Percentiles rank a stretch among this genome's conserved stretches.
Conservation (phyloP, 192 early-diverging fungal species). For the Backusella tarrabulga region DNA sequence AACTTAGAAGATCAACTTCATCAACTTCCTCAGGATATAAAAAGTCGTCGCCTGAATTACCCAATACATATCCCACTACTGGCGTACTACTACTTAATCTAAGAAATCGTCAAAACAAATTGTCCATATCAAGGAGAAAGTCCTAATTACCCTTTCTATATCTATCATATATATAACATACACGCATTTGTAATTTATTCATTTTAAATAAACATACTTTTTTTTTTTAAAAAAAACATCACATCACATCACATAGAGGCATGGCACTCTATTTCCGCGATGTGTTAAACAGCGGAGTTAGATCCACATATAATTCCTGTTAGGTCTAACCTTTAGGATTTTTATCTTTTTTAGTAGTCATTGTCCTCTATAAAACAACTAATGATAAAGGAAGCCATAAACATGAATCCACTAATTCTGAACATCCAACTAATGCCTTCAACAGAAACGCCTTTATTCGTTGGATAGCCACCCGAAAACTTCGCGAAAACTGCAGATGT, state of each 20-base stretch:
- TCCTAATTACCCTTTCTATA: background rate
- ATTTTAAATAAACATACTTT: background rate
- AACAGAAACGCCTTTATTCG: background rate
- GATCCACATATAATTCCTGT: background rate
- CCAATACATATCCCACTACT: constrained; percentile 10
- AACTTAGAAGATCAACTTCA: background rate
- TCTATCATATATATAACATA: background rate
- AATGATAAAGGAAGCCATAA: background rate
- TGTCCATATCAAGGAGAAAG: background rate
- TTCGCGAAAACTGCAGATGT: background rate
- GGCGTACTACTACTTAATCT: constrained; percentile 7
- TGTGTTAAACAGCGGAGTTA: background rate
- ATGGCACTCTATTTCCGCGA: background rate
- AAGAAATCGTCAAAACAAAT: background rate
- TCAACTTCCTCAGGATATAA: no score
- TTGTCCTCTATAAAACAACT: background rate
- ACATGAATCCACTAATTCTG: background rate
- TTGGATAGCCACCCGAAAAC: background rate
- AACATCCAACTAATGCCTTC: background rate
- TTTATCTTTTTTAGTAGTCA: background rate
- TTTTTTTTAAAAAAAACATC: background rate
- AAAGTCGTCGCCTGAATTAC: constrained; percentile 5
- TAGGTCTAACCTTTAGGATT: background rate
- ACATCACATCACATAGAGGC: background rate
- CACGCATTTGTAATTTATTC: background rate